Evolutionary conservation across 441 rosid species (phyloP), one percentile per base, ranked within the genome.

Genomic region (Pelargonium australe): DNA sequence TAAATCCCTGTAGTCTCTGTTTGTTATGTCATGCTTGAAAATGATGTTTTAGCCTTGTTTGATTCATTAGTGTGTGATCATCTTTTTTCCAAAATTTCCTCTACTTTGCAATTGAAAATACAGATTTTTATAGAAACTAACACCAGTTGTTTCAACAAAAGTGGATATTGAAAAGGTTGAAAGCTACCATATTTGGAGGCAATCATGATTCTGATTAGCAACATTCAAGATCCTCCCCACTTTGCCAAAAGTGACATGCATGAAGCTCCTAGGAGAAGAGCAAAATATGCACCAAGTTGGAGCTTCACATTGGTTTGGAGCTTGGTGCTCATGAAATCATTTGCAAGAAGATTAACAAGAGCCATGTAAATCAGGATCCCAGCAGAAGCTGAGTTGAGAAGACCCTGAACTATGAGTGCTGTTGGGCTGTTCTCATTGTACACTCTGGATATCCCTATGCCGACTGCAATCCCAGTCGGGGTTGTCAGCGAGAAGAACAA

Each of bases 301-400:
- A 77, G 80, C 63, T 65, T 70, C 2, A 40, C 44, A 57, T 57
- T 63, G 53, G 65, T 45, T 23, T 47, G 70, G 72, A 77, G 57
- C 62, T 62, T 70, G 45, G 67, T 73, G 72, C 65, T 77, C 80
- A 72, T 69, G 51, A 73, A 63, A 53, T 77, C 80, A 9, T 76
- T 74, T 0, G 80, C 73, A 45, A 77, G 75, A 55, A 77, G 74
- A 67, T 73, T 76, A 53, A 77, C 80, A 5, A 77, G 71, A 12
- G 80, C 71, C 80, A 73, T 77, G 71, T 77, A 77, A 5, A 73
- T 77, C 28, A 77, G 66, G 43, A 77, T 73, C 68, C 80, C 80
- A 0, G 80, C 80, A 2, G 80, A 77, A 11, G 80, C 80, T 17
- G 80, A 73, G 67, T 77, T 73, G 5, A 77, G 71, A 13, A 65